Percentiles rank a stretch among this genome's conserved stretches.
Evolutionary conservation across 1,284 basidiomycete species (phyloP).

Genomic region (Puccinia triticina): DNA sequence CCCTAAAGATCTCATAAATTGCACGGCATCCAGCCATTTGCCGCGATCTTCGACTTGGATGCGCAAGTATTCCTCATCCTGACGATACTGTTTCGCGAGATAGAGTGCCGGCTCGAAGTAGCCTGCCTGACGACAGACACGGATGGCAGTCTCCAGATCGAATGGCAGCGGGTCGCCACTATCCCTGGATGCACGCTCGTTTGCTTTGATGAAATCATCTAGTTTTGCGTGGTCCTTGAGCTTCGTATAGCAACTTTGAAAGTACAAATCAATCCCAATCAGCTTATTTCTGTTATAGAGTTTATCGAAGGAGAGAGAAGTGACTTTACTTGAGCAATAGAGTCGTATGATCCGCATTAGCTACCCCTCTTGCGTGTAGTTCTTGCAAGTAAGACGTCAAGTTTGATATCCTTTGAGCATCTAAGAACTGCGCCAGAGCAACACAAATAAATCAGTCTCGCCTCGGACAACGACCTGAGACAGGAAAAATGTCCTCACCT

Average conservation of each 20-base stretch:
- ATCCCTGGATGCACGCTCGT: constrained; percentile 54
- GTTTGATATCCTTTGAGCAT: constrained; percentile 91
- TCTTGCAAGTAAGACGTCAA: constrained; percentile 95
- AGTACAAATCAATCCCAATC: background rate
- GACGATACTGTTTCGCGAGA: constrained; percentile 84
- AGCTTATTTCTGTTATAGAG: background rate
- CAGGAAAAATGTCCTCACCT: constrained; percentile 65
- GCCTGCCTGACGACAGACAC: constrained; percentile 92
- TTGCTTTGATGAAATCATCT: constrained; percentile 88
- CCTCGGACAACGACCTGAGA: background rate
- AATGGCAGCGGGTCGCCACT: constrained; percentile 76
- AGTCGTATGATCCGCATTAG: constrained; percentile 95
- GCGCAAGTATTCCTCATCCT: constrained; percentile 88
- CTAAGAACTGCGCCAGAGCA: constrained; percentile 74
- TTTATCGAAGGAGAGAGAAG: background rate
- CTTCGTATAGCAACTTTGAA: constrained; percentile 80
- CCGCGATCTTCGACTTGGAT: constrained; percentile 92
- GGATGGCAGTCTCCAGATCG: constrained; percentile 93
- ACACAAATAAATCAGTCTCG: background rate
- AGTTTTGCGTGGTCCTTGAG: constrained; percentile 85
- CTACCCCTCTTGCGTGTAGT: constrained; percentile 81
- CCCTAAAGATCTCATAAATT: constrained; percentile 77
- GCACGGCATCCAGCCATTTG: constrained; percentile 78
- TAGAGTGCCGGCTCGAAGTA: constrained; percentile 95
- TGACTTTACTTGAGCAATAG: constrained; percentile 72